phyloP scores from a whole-genome alignment of 1,139 yeast genomes.

The Zygosaccharomyces pseudobailii region DNA sequence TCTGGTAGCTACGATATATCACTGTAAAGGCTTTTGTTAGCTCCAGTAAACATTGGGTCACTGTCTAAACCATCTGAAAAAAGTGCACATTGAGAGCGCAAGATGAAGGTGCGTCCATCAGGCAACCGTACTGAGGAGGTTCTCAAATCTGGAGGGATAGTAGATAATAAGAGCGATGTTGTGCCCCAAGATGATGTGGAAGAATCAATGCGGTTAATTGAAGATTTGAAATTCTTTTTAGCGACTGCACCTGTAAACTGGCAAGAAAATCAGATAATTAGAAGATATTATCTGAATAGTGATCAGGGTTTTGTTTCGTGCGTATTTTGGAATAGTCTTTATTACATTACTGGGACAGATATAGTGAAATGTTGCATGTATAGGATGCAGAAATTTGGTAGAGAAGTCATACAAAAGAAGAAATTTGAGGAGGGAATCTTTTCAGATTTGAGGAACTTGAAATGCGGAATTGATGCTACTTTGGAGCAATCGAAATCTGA shows the following conservation, averaged over 20 bases:
- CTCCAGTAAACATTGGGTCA: background rate
- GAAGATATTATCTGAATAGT: slow-evolving; percentile 78
- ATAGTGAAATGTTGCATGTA: slow-evolving; percentile 88
- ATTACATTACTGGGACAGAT: slow-evolving; percentile 92
- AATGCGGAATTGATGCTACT: slow-evolving; percentile 84
- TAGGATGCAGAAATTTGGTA: slow-evolving; percentile 85
- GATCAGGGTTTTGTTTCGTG: slow-evolving; percentile 91
- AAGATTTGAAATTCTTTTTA: slow-evolving; percentile 74
- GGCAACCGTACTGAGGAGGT: slow-evolving; percentile 11
- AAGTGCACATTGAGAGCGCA: background rate
- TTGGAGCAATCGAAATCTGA: slow-evolving; percentile 85
- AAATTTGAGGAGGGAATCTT: slow-evolving; percentile 97
- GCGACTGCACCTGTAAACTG: slow-evolving; percentile 94
- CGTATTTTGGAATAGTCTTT: slow-evolving; percentile 86
- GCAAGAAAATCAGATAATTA: slow-evolving; percentile 83
- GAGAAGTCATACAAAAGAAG: slow-evolving; percentile 77
- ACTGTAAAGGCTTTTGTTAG: background rate
- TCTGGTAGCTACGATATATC: background rate
- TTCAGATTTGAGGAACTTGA: slow-evolving; percentile 80
- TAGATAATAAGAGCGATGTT: slow-evolving; percentile 1
- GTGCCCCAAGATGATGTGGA: slow-evolving; percentile 40
- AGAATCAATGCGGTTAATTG: slow-evolving; percentile 50
- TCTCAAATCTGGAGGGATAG: slow-evolving; percentile 6
- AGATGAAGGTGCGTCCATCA: slow-evolving; percentile 11
- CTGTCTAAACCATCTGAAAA: background rate